A percentile compares a stretch with the other conserved stretches of the same genome.
Conservation (phyloP, 208 protist genomes). For the Leishmania tropica region DNA sequence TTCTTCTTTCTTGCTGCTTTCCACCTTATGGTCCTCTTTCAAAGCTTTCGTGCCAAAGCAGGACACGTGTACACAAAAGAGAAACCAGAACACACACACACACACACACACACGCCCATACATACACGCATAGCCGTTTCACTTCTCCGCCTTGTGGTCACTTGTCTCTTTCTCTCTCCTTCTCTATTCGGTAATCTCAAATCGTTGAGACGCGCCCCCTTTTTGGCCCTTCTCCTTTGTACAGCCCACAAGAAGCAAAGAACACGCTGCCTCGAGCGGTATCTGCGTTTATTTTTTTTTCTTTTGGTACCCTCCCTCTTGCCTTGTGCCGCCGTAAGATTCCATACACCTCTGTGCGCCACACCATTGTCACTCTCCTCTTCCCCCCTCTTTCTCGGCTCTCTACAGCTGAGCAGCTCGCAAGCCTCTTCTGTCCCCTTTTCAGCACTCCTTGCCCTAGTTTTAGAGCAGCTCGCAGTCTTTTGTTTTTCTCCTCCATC, state of each 20-base stretch:
- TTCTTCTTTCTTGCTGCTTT: neutral
- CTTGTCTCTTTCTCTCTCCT: neutral
- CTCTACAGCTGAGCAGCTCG: neutral
- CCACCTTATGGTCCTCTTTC: neutral
- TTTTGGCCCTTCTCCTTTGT: neutral
- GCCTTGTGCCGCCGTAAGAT: neutral
- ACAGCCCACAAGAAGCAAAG: neutral
- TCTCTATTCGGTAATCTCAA: conserved; percentile 2
- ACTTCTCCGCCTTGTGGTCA: conserved; percentile 7
- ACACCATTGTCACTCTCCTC: neutral
- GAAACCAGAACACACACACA: neutral
- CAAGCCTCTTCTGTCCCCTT: neutral
- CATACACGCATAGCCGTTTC: neutral
- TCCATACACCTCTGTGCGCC: conserved; percentile 1
- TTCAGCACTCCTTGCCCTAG: neutral
- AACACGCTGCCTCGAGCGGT: conserved; percentile 1
- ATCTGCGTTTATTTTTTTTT: conserved; percentile 2
- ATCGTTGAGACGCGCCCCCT: neutral
- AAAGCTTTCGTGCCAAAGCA: conserved; percentile 5
- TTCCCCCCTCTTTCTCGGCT: neutral
- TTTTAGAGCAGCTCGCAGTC: neutral
- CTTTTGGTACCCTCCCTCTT: neutral
- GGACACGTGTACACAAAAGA: neutral
- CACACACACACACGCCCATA: neutral
- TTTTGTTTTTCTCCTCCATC: conserved; percentile 1